Evolutionary conservation across 345 rosid species (phyloP).

Genomic region (Reutealis trisperma): DNA sequence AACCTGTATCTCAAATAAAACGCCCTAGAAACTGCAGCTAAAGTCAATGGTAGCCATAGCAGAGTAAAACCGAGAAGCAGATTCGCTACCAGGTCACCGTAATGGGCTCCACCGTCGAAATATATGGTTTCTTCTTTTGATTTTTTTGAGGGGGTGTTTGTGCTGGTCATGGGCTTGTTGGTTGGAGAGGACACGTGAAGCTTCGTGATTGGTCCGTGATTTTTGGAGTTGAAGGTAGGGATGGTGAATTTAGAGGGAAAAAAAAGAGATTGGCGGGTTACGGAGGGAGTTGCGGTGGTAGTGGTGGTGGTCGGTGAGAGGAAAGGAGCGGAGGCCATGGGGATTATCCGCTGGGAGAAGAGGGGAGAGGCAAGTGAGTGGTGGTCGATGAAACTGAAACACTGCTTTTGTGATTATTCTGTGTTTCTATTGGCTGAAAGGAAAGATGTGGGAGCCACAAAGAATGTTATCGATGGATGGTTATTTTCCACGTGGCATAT

Average conservation of each 20-base stretch:
- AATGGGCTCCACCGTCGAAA: constrained; percentile 93
- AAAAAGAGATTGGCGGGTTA: constrained; percentile 20
- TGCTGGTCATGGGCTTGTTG: constrained; percentile 39
- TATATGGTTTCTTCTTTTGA: constrained; percentile 65
- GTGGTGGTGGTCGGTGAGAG: constrained; percentile 25
- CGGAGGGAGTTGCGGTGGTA: constrained; percentile 21
- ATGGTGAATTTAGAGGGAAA: constrained; percentile 26
- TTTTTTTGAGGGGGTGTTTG: constrained; percentile 30
- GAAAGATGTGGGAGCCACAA: not conserved
- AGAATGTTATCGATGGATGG: not conserved
- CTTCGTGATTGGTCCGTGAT: constrained; percentile 36
- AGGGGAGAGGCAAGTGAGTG: not conserved
- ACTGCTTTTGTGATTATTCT: too few relatives aligned
- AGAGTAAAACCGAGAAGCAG: constrained; percentile 81
- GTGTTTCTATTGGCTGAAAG: not conserved
- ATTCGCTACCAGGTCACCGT: constrained; percentile 85
- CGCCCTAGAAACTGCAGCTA: constrained; percentile 85
- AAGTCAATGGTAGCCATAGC: constrained; percentile 88
- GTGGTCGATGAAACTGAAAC: not conserved
- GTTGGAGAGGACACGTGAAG: constrained; percentile 57
- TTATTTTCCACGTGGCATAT: constrained; percentile 6
- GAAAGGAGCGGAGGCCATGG: constrained; percentile 40
- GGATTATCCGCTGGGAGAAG: constrained; percentile 17
- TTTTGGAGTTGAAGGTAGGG: constrained; percentile 19
- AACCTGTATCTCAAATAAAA: constrained; percentile 85